These are phyloP conservation scores for Syzygium jambos DNA, from an alignment of 345 rosid species.

Conservation along the genomic window DNA sequence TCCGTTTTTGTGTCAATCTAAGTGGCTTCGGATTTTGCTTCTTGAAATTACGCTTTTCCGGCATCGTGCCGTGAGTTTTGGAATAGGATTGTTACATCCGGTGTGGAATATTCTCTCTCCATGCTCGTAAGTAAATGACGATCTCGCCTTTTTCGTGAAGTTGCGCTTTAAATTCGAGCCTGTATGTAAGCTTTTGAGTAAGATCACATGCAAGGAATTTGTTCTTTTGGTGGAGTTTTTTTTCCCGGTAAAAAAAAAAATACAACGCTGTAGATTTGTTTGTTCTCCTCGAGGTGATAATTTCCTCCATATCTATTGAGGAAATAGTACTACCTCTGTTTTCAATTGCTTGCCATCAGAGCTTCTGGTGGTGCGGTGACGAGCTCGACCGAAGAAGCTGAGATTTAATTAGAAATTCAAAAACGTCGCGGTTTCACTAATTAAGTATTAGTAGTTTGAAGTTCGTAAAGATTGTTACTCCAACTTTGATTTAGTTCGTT, in stretches of 20 bases:
- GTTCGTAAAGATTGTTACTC: background rate
- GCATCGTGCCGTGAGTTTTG: background rate
- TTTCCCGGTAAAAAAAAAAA: too few species aligned
- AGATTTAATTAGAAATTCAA: background rate
- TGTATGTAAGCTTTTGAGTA: too few species aligned
- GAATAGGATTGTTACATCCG: background rate
- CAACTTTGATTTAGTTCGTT: background rate
- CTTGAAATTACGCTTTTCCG: background rate
- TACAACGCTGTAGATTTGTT: too few species aligned
- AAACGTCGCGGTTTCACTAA: background rate
- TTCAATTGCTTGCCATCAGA: background rate
- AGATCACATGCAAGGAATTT: too few species aligned
- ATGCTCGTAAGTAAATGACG: too few species aligned
- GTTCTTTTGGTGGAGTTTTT: too few species aligned
- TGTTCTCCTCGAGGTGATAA: background rate
- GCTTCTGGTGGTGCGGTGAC: background rate
- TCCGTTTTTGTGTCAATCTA: background rate
- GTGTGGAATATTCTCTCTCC: too few species aligned
- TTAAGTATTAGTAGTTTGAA: background rate
- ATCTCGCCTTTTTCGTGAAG: too few species aligned
- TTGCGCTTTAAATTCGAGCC: too few species aligned
- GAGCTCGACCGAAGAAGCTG: background rate
- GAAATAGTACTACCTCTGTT: background rate
- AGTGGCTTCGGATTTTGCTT: background rate
- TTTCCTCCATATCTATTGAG: background rate